Evolutionary conservation across 2,329 filamentous ascomycete genomes (phyloP).

Genomic region (Diaporthe eres): DNA sequence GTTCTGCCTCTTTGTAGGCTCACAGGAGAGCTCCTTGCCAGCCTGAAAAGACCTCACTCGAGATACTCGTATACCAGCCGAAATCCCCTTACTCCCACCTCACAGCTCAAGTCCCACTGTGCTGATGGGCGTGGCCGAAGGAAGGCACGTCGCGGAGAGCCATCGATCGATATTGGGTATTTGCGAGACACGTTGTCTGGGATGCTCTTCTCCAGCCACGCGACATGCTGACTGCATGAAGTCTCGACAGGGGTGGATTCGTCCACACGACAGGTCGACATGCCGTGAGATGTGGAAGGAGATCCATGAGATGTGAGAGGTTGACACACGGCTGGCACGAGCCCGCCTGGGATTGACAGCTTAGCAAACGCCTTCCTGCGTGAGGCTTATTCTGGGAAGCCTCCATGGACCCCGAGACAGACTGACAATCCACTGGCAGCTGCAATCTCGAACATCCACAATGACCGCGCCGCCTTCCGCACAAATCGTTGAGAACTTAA

Average conservation of each 20-base stretch:
- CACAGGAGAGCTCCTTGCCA: not conserved
- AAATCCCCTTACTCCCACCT: not conserved
- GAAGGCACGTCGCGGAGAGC: not conserved
- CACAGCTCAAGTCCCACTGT: not conserved
- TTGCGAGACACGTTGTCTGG: not conserved
- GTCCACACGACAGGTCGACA: not conserved
- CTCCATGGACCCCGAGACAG: not conserved
- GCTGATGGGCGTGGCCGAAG: not conserved
- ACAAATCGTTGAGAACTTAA: not conserved
- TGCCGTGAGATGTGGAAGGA: constrained; percentile 3
- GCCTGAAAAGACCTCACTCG: not conserved
- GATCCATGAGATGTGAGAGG: not conserved
- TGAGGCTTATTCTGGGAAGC: not conserved
- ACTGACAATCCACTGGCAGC: not conserved
- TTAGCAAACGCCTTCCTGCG: not conserved
- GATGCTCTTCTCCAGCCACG: not conserved
- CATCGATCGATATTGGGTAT: not conserved
- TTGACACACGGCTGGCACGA: not conserved
- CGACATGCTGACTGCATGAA: constrained; percentile 27
- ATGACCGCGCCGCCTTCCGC: not conserved
- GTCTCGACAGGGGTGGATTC: not conserved
- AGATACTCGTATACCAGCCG: not conserved
- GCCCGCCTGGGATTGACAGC: not conserved
- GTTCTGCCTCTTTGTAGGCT: not conserved
- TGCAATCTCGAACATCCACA: not conserved